phyloP scores from a whole-genome alignment of 768 basidiomycete species.

The Rhodosporidiobolus odoratus region DNA sequence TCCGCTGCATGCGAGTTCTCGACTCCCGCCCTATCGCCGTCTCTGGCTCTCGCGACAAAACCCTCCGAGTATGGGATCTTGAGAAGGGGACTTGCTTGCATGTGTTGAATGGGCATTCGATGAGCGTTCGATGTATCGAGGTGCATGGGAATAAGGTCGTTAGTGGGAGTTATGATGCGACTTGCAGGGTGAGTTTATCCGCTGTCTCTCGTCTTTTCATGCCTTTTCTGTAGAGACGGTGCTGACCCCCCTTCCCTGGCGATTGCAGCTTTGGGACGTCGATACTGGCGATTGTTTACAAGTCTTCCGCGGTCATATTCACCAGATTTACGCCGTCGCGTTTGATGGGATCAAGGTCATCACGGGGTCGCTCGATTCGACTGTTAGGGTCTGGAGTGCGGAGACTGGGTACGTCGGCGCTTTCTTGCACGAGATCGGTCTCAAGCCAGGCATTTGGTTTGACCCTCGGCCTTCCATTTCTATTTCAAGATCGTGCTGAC shows the following conservation, averaged over 20 bases:
- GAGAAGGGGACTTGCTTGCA: slow-evolving; percentile 58
- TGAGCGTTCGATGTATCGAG: slow-evolving; percentile 82
- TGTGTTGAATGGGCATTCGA: slow-evolving; percentile 67
- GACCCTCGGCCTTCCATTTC: too few relatives aligned
- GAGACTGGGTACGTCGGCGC: slow-evolving; percentile 62
- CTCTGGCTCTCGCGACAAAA: slow-evolving; percentile 79
- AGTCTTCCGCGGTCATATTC: slow-evolving; percentile 72
- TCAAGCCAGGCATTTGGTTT: too few relatives aligned
- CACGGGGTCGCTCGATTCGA: slow-evolving; percentile 88
- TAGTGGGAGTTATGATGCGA: slow-evolving; percentile 89
- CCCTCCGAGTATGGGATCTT: slow-evolving; percentile 88
- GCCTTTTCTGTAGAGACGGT: background rate
- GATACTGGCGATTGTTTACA: slow-evolving; percentile 83
- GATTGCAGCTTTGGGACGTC: slow-evolving; percentile 73
- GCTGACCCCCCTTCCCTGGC: background rate
- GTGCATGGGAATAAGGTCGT: slow-evolving; percentile 76
- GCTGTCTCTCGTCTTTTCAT: background rate
- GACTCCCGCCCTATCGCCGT: slow-evolving; percentile 83
- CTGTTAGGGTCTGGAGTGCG: slow-evolving; percentile 84
- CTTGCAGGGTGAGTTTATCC: slow-evolving; percentile 67
- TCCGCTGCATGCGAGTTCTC: slow-evolving; percentile 81
- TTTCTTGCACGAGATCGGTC: background rate
- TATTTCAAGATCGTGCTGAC: too few relatives aligned
- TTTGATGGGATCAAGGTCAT: slow-evolving; percentile 78
- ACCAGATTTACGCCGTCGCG: slow-evolving; percentile 84